Conservation (phyloP, 192 early-diverging fungal genomes). For the Backusella circina region DNA sequence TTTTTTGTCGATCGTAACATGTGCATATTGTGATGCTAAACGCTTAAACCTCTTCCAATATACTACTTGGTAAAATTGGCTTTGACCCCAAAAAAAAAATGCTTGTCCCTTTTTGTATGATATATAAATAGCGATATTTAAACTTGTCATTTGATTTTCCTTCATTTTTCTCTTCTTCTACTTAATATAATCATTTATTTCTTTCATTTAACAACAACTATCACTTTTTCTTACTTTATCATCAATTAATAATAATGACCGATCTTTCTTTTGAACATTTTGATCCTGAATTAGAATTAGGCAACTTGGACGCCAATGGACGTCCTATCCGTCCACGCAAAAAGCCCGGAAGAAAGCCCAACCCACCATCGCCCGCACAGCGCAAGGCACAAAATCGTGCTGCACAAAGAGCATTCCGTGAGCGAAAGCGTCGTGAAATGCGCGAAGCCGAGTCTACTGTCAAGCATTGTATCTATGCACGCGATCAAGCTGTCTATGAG, state of each 20-base stretch:
- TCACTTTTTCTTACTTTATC: neutral
- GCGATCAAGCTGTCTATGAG: conserved; percentile 44
- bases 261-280: conserved; percentile 30
- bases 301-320: conserved; percentile 11
- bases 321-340: conserved; percentile 43
- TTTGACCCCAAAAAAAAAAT: conserved; percentile 1
- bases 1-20: conserved; percentile 1
- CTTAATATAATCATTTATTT: neutral
- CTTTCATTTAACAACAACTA: neutral
- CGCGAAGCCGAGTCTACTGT: conserved; percentile 70
- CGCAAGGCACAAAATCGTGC: conserved; percentile 80
- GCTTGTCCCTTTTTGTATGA: neutral
- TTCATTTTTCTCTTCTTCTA: neutral
- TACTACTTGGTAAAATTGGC: neutral
- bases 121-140: neutral
- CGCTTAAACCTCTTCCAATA: neutral
- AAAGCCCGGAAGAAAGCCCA: conserved; percentile 56
- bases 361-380: conserved; percentile 54
- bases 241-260: neutral
- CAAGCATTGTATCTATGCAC: conserved; percentile 54
- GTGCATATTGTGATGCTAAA: neutral
- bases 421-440: conserved; percentile 77
- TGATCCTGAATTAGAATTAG: conserved; percentile 3
- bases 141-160: neutral
- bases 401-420: conserved; percentile 87